Percentiles rank a stretch among this genome's conserved stretches.
Evolutionary conservation across 2,329 filamentous ascomycete species (phyloP).

Genomic region (Alternaria triticina): DNA sequence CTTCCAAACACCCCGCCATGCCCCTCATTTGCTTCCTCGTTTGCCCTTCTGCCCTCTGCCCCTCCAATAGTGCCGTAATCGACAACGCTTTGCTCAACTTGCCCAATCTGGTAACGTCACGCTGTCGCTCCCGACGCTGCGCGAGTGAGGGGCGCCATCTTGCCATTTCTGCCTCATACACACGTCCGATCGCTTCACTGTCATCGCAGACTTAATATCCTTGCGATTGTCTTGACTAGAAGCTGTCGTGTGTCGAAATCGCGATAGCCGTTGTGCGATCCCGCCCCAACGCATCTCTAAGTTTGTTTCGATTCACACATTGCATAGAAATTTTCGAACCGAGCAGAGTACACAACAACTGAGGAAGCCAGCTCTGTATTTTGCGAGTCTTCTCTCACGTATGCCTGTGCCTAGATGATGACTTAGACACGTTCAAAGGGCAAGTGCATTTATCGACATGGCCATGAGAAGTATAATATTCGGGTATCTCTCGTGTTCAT

Average conservation of each 20-base stretch:
- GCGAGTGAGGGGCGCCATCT: background rate
- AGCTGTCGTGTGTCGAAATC: background rate
- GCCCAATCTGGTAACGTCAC: background rate
- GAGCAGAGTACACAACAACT: background rate
- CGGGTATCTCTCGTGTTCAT: background rate
- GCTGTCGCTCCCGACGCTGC: background rate
- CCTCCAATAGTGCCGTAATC: conserved; percentile 1
- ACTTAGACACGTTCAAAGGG: background rate
- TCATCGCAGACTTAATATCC: background rate
- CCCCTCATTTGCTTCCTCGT: background rate
- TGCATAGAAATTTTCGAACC: background rate
- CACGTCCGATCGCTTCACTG: background rate
- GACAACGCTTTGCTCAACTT: background rate
- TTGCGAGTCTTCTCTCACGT: background rate
- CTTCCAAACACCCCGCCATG: background rate
- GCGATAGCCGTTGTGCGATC: background rate
- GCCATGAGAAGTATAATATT: background rate
- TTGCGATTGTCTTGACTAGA: background rate
- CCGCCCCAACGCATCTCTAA: background rate
- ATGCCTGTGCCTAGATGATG: background rate
- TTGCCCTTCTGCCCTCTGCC: background rate
- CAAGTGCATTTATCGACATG: background rate
- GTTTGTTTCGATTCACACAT: background rate
- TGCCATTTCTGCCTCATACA: background rate
- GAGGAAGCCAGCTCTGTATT: background rate